Evolutionary conservation across 768 basidiomycete genomes (phyloP), one percentile per base, ranked within the genome.

Genomic region (Phanerochaete sordida): DNA sequence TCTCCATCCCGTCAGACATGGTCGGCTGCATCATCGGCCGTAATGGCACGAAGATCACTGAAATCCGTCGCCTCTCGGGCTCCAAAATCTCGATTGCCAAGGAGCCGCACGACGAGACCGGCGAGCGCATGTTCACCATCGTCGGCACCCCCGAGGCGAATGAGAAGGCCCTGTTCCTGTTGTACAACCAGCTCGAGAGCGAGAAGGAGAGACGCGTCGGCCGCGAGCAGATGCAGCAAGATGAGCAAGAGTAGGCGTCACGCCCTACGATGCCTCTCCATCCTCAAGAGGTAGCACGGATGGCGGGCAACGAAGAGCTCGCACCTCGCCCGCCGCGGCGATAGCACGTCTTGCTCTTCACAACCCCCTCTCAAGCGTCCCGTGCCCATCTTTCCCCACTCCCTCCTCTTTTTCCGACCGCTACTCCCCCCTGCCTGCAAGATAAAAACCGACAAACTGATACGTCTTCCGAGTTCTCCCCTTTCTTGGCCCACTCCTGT

Each of bases 41-140:
- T 64, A 93, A 89, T 73, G 96, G 96, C 30, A 91, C 93, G 65
- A 98, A 98, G 83, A 99, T 99, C 68, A 98, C 96, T 55, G 97
- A 99, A 75, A 99, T 99, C 72, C 92, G 97, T 68, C 91, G 96
- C 59, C 85, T 98, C 47, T 97, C 94, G 62, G 97, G 97, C 43
- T 96, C 93, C 67, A 94, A 95, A 78, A 99, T 99, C 73, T 93
- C 91, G 58, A 99, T 99, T 70, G 97, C 97, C 66, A 99, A 99
- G 77, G 90, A 92, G 51, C 94, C 97, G n/a, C 97, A 98, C 70
- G 97, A 98, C 69, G 97, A 98, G 70, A 95, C 95, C 44, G 97
- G 96, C 69, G 97, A 99, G 79, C 84, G 97, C 66, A 98, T 99
- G 96, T 99, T 99, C 79, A 94, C 97, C 62, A 98, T 99, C 72